Conservation (phyloP, 495 filamentous ascomycete species). For the Annulohypoxylon nitens region DNA sequence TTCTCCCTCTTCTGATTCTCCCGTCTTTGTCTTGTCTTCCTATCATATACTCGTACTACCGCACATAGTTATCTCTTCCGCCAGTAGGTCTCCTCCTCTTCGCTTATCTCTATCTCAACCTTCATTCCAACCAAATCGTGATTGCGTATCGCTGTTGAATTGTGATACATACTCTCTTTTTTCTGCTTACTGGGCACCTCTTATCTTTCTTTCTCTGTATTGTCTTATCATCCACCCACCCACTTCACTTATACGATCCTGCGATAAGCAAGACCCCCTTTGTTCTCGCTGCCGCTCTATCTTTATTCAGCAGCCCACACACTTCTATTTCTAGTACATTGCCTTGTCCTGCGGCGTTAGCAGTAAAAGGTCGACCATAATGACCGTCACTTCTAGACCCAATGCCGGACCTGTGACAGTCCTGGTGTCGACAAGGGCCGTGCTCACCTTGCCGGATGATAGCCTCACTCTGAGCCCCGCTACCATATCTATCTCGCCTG, state of each 20-base stretch:
- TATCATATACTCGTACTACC: constrained; percentile 34
- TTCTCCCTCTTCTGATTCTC: constrained; percentile 7
- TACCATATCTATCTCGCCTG: constrained; percentile 82
- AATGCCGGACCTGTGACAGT: constrained; percentile 63
- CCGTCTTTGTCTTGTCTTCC: constrained; percentile 30
- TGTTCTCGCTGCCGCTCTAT: constrained; percentile 27
- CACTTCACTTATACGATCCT: constrained; percentile 10
- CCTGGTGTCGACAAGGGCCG: constrained; percentile 83
- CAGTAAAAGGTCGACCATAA: constrained; percentile 32
- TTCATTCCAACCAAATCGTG: constrained; percentile 11
- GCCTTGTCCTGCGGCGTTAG: constrained; percentile 25
- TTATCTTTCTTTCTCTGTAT: constrained; percentile 16
- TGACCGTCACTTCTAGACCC: constrained; percentile 42
- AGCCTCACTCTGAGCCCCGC: constrained; percentile 66
- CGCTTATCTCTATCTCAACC: constrained; percentile 28
- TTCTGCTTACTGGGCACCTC: constrained; percentile 10
- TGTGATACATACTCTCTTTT: constrained; percentile 19
- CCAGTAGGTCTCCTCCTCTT: constrained; percentile 28
- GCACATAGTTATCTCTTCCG: constrained; percentile 24
- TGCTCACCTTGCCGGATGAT: constrained; percentile 76
- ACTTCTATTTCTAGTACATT: constrained; percentile 26
- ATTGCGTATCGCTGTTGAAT: constrained; percentile 16
- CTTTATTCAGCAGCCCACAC: constrained; percentile 8
- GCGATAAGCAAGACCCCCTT: constrained; percentile 37
- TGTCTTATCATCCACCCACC: constrained; percentile 34